These are phyloP conservation scores for Pseudogymnoascus sp. DNA, from an alignment of 2,329 filamentous ascomycete species.

Conservation along the genomic window DNA sequence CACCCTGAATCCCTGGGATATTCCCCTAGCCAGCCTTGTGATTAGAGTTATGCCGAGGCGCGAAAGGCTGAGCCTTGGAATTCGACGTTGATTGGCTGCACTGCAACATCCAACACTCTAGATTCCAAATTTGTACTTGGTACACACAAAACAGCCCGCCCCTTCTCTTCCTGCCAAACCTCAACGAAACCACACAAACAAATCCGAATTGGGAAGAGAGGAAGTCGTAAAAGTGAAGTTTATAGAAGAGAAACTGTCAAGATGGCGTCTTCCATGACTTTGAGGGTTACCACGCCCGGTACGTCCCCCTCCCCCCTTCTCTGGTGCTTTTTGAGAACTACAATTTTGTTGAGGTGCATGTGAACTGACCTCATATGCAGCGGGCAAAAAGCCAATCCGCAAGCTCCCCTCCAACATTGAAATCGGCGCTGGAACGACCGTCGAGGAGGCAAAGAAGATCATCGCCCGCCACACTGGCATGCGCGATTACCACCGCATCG, in stretches of 20 bases:
- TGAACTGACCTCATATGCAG: conserved; percentile 14
- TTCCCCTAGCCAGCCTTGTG: background rate
- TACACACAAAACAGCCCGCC: background rate
- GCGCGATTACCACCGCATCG: conserved; percentile 51
- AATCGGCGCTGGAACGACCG: conserved; percentile 36
- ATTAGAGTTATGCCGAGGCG: conserved; percentile 6
- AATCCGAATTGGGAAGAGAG: conserved; percentile 1
- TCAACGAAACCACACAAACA: background rate
- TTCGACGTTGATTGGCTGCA: background rate
- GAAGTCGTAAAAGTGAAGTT: background rate
- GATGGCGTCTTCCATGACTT: conserved; percentile 5
- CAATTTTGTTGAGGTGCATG: background rate
- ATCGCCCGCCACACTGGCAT: conserved; percentile 44
- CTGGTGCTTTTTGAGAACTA: background rate
- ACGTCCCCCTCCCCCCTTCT: background rate
- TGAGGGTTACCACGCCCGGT: conserved; percentile 7
- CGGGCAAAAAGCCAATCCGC: conserved; percentile 25
- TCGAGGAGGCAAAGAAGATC: conserved; percentile 50
- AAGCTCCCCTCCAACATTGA: conserved; percentile 47
- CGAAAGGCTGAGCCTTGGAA: background rate
- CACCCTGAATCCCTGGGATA: background rate
- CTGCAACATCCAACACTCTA: background rate
- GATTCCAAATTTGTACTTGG: conserved; percentile 1
- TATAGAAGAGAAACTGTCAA: background rate
- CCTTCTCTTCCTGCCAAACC: background rate